Evolutionary conservation across 345 rosid genomes (phyloP), one percentile per base, ranked within the genome.

Genomic region (Ricinus communis): DNA sequence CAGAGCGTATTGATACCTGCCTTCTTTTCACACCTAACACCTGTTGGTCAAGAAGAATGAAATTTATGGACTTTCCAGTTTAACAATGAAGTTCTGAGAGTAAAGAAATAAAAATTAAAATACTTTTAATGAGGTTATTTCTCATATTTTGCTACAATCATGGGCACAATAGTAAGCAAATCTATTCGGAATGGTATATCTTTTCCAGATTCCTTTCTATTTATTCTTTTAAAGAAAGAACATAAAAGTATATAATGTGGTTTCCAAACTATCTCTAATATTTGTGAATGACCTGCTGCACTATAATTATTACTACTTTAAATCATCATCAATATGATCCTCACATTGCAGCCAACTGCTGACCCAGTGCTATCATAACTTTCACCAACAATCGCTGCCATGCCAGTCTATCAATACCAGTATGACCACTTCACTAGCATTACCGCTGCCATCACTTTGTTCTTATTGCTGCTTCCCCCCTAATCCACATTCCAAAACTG

Each of bases 21-120:
- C 99, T 89, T 70, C 80, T 83, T 83, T 92, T 90, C 58, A 91
- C 93, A 21, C 97, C 90, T 50, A 94, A 75, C 50, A 90, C 96
- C 96, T 95, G 85, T 36, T 25, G 62, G 62, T 50, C 3, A n/a
- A 36, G 45, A 62, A 12, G 19, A 38, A 28, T 6, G n/a, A 57
- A 28, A 57, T 25, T 36, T 22, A 60, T 11, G 21, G 13, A 60
- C 22, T 31, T 57, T 15, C 62, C 31, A 57, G 40, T 15, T 28
- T 21, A 53, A 57, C 40, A 57, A n/a, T n/a, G 47, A 43, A 8
- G 4, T 33, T n/a, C 4, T 1, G 13, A 43, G 14, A 43, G 47
- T 43, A 43, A 12, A 43, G 8, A 43, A 43, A 8, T 12, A 43
- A 8, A 4, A 43, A 43, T 8, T 8, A 43, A 8, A 43, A 43